phyloP scores from a whole-genome alignment of 2,329 filamentous ascomycete genomes.

The Claviceps africana region DNA sequence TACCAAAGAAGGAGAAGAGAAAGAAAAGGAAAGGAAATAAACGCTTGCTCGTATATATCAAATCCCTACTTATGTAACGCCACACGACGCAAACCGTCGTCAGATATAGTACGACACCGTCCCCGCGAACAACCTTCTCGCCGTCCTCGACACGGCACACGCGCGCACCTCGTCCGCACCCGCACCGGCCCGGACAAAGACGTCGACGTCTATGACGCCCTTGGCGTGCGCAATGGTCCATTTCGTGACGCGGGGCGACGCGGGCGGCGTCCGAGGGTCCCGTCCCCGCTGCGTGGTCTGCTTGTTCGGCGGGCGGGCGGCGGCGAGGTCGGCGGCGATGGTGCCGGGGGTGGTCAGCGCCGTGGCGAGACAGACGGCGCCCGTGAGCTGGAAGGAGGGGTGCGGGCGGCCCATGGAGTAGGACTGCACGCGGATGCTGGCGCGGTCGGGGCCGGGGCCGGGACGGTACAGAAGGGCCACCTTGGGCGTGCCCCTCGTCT shows the following conservation, averaged over 20 bases:
- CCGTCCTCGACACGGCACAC: not conserved
- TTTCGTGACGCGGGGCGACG: not conserved
- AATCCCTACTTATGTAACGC: too few relatives aligned
- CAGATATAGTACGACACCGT: not conserved
- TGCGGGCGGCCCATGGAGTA: constrained; percentile 38
- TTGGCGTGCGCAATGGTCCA: not conserved
- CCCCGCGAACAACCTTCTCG: not conserved
- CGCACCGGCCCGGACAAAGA: not conserved
- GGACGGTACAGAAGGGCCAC: constrained; percentile 3
- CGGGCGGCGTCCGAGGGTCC: too few relatives aligned
- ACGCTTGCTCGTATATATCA: too few relatives aligned
- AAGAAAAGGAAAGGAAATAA: too few relatives aligned
- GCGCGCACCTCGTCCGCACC: not conserved
- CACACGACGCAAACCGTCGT: too few relatives aligned
- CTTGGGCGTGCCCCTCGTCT: constrained; percentile 4
- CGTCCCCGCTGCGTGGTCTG: too few relatives aligned
- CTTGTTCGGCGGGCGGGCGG: too few relatives aligned
- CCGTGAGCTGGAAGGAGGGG: constrained; percentile 37
- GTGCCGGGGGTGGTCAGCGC: constrained; percentile 29
- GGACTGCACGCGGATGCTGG: constrained; percentile 27
- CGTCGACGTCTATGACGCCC: not conserved
- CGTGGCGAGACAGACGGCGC: constrained; percentile 32
- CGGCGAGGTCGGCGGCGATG: constrained; percentile 17
- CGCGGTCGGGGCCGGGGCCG: constrained; percentile 20
- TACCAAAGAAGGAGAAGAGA: too few relatives aligned